These are phyloP conservation scores for Blastomyces percursus DNA, from an alignment of 2,329 filamentous ascomycete species.

Conservation along the genomic window DNA sequence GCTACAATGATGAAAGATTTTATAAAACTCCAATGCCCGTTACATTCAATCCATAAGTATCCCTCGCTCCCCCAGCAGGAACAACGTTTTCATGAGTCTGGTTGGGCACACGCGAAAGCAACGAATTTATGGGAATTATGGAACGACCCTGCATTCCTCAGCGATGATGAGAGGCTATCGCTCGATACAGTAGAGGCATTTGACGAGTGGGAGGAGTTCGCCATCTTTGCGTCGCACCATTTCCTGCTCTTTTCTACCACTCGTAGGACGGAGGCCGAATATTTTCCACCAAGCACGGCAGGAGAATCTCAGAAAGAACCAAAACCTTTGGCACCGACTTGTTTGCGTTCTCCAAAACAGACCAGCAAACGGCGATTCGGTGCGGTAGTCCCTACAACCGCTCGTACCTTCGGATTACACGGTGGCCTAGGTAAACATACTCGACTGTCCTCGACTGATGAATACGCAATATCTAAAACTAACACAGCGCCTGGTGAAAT, in stretches of 20 bases:
- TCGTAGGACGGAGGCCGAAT: not conserved
- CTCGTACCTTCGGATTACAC: conserved; percentile 27
- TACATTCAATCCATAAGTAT: conserved; percentile 64
- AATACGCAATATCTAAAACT: conserved; percentile 40
- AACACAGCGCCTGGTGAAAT: conserved; percentile 34
- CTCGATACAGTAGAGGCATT: conserved; percentile 71
- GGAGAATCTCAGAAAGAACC: not conserved
- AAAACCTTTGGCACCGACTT: conserved; percentile 13
- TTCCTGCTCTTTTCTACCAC: conserved; percentile 59
- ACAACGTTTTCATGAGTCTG: conserved; percentile 54
- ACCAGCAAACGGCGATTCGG: conserved; percentile 51
- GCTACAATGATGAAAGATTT: conserved; percentile 78
- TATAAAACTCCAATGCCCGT: conserved; percentile 63
- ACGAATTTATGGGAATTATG: conserved; percentile 75
- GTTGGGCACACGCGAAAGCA: conserved; percentile 54
- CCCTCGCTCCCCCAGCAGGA: conserved; percentile 55
- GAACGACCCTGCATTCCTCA: conserved; percentile 58
- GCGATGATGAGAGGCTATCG: conserved; percentile 44
- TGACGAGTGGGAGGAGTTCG: conserved; percentile 94
- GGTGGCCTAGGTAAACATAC: conserved; percentile 37
- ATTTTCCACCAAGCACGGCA: conserved; percentile 11
- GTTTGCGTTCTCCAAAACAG: conserved; percentile 23
- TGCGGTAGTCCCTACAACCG: conserved; percentile 38
- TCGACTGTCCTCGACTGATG: conserved; percentile 38
- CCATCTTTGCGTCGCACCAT: conserved; percentile 74